Conservation (phyloP, 2,329 filamentous ascomycete species). For the Exserohilum rostratum region DNA sequence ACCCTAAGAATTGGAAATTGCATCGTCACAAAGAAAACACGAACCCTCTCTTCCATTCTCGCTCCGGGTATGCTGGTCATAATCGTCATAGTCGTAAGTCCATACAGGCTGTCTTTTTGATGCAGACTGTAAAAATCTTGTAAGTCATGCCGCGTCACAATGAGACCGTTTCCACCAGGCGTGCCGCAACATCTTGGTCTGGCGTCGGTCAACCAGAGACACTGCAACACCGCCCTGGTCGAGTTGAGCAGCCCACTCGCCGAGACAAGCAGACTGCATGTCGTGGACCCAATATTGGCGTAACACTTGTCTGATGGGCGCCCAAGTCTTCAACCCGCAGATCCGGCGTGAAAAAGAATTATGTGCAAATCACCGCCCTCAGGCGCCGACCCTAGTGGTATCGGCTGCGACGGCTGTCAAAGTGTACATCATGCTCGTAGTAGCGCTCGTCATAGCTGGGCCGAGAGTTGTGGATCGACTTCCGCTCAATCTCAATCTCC, state of each 20-base stretch:
- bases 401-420: conserved; percentile 57
- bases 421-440: conserved; percentile 71
- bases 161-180: conserved; percentile 32
- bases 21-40: conserved; percentile 19
- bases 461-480: conserved; percentile 57
- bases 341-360: conserved; percentile 9
- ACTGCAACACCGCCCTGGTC: conserved; percentile 10
- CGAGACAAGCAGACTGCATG: conserved; percentile 21
- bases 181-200: conserved; percentile 3
- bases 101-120: conserved; percentile 26
- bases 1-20: conserved; percentile 1
- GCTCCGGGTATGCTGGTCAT: conserved; percentile 45
- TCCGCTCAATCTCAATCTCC: conserved; percentile 67
- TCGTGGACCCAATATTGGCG: conserved; percentile 15
- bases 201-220: conserved; percentile 10
- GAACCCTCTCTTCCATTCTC: conserved; percentile 28
- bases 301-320: conserved; percentile 9
- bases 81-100: conserved; percentile 46
- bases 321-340: conserved; percentile 14
- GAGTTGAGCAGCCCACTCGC: conserved; percentile 17
- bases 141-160: conserved; percentile 39
- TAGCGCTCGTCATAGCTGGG: conserved; percentile 67
- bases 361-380: conserved; percentile 2
- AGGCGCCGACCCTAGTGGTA: conserved; percentile 39
- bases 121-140: conserved; percentile 31